These are phyloP conservation scores for Solanum chaucha DNA, from an alignment of 257 asterid species.

Conservation along the genomic window DNA sequence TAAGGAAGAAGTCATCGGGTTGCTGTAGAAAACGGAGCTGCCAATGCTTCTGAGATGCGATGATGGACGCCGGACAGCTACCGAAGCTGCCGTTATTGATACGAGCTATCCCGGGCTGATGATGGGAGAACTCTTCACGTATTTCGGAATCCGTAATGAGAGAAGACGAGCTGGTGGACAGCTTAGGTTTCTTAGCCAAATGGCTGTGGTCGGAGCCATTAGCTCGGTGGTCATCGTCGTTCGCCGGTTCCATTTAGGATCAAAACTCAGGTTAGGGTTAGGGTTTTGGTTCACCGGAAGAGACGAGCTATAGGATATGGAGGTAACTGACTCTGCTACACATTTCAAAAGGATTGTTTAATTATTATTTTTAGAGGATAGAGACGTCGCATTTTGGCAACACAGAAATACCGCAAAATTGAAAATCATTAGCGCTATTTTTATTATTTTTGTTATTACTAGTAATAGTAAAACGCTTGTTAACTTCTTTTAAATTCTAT, in stretches of 20 bases:
- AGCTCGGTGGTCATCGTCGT: constrained; percentile 24
- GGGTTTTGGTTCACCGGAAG: constrained; percentile 18
- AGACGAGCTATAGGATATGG: not conserved
- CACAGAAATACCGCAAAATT: not conserved
- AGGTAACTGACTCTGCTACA: not conserved
- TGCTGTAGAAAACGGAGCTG: constrained; percentile 84
- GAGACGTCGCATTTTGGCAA: not conserved
- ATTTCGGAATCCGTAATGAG: constrained; percentile 54
- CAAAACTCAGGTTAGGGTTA: constrained; percentile 16
- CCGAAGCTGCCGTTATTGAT: constrained; percentile 96
- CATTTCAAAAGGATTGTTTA: not conserved
- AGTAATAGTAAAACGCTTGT: not conserved
- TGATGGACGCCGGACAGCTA: constrained; percentile 84
- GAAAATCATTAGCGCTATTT: not conserved
- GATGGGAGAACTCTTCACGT: constrained; percentile 64
- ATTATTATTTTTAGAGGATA: not conserved
- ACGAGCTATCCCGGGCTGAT: constrained; percentile 60
- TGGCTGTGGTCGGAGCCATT: constrained; percentile 31
- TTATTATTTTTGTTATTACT: not conserved
- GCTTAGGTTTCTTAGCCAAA: constrained; percentile 51
- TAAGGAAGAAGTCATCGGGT: constrained; percentile 87
- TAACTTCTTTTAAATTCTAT: not conserved
- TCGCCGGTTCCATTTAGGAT: constrained; percentile 8
- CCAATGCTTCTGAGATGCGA: constrained; percentile 75
- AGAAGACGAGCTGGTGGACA: constrained; percentile 16